phyloP scores from a whole-genome alignment of 306 rosid species.

The Prunus kanzakura region DNA sequence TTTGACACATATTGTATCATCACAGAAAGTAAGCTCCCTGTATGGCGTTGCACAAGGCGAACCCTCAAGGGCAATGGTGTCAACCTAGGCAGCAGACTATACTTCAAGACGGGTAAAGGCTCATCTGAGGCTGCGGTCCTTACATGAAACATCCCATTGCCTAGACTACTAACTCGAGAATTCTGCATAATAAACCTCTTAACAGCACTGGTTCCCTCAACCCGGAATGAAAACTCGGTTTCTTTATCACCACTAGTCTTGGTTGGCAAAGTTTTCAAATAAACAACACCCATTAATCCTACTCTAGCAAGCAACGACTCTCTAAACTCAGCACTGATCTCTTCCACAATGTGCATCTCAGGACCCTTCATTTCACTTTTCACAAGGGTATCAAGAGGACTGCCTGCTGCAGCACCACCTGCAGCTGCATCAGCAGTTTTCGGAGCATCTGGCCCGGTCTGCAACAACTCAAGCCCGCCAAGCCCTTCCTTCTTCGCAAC shows the following conservation, averaged over 20 bases:
- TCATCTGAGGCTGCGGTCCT: conserved; percentile 69
- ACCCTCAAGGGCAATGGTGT: conserved; percentile 92
- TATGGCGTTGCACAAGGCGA: conserved; percentile 78
- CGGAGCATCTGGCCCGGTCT: conserved; percentile 63
- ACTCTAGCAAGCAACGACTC: conserved; percentile 85
- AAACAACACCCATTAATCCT: conserved; percentile 76
- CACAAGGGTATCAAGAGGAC: conserved; percentile 63
- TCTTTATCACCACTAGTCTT: conserved; percentile 73
- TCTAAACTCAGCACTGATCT: conserved; percentile 85
- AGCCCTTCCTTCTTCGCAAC: conserved; percentile 66
- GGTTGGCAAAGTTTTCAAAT: conserved; percentile 78
- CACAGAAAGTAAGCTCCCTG: conserved; percentile 79
- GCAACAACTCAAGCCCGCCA: conserved; percentile 91
- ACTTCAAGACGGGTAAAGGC: conserved; percentile 82
- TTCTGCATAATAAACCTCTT: conserved; percentile 81
- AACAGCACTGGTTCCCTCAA: conserved; percentile 67
- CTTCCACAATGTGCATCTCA: conserved; percentile 76
- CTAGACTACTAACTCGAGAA: conserved; percentile 77
- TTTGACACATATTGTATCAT: conserved; percentile 84
- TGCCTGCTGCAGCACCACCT: conserved; percentile 34
- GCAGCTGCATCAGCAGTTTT: conserved; percentile 37
- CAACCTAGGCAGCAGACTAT: conserved; percentile 70
- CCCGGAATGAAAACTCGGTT: conserved; percentile 86
- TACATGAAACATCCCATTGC: conserved; percentile 83
- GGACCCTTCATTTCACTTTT: conserved; percentile 86